phyloP scores from a whole-genome alignment of 2,329 filamentous ascomycete species.

The Fusarium buharicum region DNA sequence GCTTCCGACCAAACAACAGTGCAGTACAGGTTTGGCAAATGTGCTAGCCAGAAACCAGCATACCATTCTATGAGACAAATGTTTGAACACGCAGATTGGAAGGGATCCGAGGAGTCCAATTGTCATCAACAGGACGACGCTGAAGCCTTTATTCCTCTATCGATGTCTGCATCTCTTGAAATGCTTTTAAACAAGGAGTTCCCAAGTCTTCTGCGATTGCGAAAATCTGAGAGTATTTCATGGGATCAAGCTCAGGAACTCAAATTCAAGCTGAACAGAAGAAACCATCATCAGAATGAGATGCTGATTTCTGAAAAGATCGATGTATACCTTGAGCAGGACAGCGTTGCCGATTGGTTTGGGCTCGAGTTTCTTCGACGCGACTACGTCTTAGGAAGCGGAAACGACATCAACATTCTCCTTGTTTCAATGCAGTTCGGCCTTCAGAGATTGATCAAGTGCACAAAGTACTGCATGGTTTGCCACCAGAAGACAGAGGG shows the following conservation, averaged over 20 bases:
- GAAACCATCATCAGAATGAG: background rate
- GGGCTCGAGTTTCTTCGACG: slow-evolving; percentile 34
- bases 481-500: slow-evolving; percentile 77
- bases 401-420: slow-evolving; percentile 59
- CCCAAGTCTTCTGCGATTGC: slow-evolving; percentile 68
- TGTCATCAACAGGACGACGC: slow-evolving; percentile 1
- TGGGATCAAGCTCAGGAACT: slow-evolving; percentile 64
- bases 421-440: slow-evolving; percentile 77
- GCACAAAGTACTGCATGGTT: slow-evolving; percentile 86
- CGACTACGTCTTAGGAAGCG: slow-evolving; percentile 49
- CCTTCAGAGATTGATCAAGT: slow-evolving; percentile 79
- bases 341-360: slow-evolving; percentile 14
- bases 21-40: slow-evolving; percentile 75
- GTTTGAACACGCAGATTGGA: slow-evolving; percentile 12
- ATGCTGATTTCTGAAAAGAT: background rate
- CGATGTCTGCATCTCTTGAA: slow-evolving; percentile 78
- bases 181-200: slow-evolving; percentile 70
- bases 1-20: slow-evolving; percentile 49
- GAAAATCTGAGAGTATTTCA: slow-evolving; percentile 60
- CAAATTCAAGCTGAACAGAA: slow-evolving; percentile 23
- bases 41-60: slow-evolving; percentile 77
- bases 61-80: slow-evolving; percentile 59
- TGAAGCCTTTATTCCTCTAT: slow-evolving; percentile 57
- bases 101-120: slow-evolving; percentile 4
- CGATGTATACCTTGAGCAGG: background rate